Base-by-base conservation (phyloP, 2,329 filamentous ascomycete genomes). In the Moelleriella libera region DNA sequence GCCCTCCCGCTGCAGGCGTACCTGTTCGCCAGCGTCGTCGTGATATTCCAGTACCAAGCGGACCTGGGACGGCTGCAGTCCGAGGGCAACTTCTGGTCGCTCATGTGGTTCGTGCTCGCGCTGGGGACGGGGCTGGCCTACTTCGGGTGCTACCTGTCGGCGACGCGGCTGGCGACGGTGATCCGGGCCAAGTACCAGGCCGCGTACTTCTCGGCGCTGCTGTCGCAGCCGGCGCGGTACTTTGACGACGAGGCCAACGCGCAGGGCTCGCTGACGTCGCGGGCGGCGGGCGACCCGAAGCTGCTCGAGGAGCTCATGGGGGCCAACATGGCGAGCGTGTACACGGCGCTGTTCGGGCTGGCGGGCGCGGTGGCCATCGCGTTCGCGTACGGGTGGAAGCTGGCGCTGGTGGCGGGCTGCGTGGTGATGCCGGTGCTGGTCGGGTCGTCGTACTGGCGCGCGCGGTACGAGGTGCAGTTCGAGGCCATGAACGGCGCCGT, bases 381-480 rank as follows among this genome's bases (percentile, higher is more conserved):
- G 1, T 88, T 86, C 55, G 68, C 73, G 4, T 87, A 83, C 58
- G 82, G 82, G 1, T 89, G 85, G 85, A 89, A 88, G 59, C 69
- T 90, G 7, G 78, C 81, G 0, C 64, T 88, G 0, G 80, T 89
- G 0, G 73, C 76, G 0, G 66, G 80, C 7, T 83, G 78, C 54
- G 76, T 83, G 7, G 73, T 75, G 5, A 61, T 76, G 47, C 75
- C 75, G 0, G 57, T 78, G 28, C 65, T 70, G 43, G 52, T 78
- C 4, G 47, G 60, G 5, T 67, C 70, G 0, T 69, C 68, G 0
- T 79, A 69, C 55, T 73, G 68, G 60, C 69, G 75, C 1, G 63
- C 78, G 53, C 69, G 65, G 51, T 76, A 76, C 53, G 81, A 84
- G 59, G 60, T 79, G n/a, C 67, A 80, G 51, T 85, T 87, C 50